Evolutionary conservation across 768 basidiomycete genomes (phyloP), one percentile per base, ranked within the genome.

Genomic region (Roridomyces roridus): DNA sequence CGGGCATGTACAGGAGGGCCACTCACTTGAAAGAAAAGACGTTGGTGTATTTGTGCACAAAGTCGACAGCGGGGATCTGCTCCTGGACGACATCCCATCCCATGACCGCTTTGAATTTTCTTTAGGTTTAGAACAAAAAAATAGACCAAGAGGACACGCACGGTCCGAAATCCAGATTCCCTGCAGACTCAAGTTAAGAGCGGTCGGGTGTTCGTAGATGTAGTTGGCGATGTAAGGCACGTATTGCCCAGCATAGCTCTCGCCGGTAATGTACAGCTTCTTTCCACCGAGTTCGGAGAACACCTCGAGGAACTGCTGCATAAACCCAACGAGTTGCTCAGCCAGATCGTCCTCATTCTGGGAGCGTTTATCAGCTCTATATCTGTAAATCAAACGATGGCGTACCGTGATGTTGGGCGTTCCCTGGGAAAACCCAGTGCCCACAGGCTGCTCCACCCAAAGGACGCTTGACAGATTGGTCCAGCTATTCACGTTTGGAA

Each of bases 401-500:
- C 81, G 59, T 60, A 90, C 81, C 68, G 77, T 70, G 59, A 86
- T 85, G 54, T 85, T 83, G 0, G 90, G 88, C 14, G 58, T 74
- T 17, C 90, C 90, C 57, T 87, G 87, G 3, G 87, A 87, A 68
- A 86, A 92, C 0, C 90, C 90, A 5, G 89, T 91, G 5, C 90
- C 90, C 26, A 92, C 85, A 4, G 90, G 90, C 60, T 91, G 91
- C 60, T 92, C 91, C 11, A 92, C 82, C 77, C 81, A 92, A 17
- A 91, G 72, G 7, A 91, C 71, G 51, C 86, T 89, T 2, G 88
- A 89, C 8, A 92, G 76, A 64, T 91, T 92, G 0, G 90, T 91
- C 90, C 90, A 92, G 68, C 88, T 89, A 62, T 79, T 80, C 60
- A 86, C 78, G 49, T 91, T 92, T 6, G 68, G 75, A 1, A 80